Conservation (phyloP, 257 asterid species). For the Capsicum pubescens region DNA sequence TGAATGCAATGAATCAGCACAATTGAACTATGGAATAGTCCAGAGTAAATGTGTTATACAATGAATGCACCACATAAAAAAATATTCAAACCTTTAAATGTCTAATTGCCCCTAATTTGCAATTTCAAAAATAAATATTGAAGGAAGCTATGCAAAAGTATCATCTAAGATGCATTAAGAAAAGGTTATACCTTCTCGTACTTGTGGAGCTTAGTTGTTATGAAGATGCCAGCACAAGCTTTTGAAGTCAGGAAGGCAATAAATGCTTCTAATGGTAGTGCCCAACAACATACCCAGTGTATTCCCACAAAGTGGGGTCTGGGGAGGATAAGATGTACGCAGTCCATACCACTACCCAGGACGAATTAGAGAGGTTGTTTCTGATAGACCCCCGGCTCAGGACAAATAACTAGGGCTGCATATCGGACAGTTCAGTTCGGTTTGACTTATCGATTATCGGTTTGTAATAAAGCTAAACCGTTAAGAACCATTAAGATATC, state of each 20-base stretch:
- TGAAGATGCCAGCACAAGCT: not conserved
- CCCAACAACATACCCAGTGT: too few relatives aligned
- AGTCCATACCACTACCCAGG: too few relatives aligned
- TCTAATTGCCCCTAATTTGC: not conserved
- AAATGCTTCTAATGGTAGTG: not conserved
- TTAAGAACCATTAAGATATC: too few relatives aligned
- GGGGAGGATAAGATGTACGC: too few relatives aligned
- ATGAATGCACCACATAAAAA: not conserved
- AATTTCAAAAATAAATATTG: not conserved
- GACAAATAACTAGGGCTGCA: too few relatives aligned
- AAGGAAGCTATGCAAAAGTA: slow-evolving; percentile 9
- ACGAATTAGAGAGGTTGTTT: too few relatives aligned
- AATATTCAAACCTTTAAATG: not conserved
- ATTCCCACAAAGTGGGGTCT: too few relatives aligned
- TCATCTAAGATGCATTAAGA: slow-evolving; percentile 2
- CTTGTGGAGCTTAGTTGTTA: not conserved
- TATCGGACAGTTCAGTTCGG: too few relatives aligned
- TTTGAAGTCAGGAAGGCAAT: not conserved
- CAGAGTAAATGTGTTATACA: not conserved
- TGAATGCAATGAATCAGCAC: not conserved
- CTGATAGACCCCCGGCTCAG: too few relatives aligned
- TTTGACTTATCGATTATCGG: too few relatives aligned
- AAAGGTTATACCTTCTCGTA: not conserved
- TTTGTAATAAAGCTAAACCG: too few relatives aligned
- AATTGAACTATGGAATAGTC: not conserved